Evolutionary conservation across 768 basidiomycete genomes (phyloP).

Genomic region (Ramaria rubella): DNA sequence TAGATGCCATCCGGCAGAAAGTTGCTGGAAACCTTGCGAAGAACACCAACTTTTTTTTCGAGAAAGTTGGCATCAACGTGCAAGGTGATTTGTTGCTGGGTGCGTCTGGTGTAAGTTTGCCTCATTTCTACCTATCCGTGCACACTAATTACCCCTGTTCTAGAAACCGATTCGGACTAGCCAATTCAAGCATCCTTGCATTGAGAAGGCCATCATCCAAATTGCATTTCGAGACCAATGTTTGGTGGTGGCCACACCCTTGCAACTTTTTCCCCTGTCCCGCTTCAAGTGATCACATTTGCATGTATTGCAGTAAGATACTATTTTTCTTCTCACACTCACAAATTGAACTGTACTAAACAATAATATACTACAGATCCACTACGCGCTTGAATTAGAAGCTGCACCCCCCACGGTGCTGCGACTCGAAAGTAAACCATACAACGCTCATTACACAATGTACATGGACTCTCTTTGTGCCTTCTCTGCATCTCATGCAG

Average conservation of each 20-base stretch:
- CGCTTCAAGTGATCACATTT: background rate
- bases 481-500: background rate
- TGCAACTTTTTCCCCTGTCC: background rate
- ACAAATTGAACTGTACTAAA: background rate
- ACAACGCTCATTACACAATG: no score
- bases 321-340: background rate
- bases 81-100: background rate
- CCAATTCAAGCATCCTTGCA: background rate
- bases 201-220: background rate
- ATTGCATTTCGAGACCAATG: background rate
- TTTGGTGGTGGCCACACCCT: background rate
- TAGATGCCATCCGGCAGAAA: background rate
- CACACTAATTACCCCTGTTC: background rate
- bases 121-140: background rate
- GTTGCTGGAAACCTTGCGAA: background rate
- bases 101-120: background rate
- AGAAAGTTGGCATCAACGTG: background rate
- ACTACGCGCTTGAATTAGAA: background rate
- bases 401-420: background rate
- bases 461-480: no score
- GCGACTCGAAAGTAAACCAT: background rate
- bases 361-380: background rate
- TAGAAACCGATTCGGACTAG: background rate
- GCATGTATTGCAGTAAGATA: background rate
- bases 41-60: no score